Base-by-base conservation (phyloP, 1,284 basidiomycete genomes). In the Prillingera fragicola region DNA sequence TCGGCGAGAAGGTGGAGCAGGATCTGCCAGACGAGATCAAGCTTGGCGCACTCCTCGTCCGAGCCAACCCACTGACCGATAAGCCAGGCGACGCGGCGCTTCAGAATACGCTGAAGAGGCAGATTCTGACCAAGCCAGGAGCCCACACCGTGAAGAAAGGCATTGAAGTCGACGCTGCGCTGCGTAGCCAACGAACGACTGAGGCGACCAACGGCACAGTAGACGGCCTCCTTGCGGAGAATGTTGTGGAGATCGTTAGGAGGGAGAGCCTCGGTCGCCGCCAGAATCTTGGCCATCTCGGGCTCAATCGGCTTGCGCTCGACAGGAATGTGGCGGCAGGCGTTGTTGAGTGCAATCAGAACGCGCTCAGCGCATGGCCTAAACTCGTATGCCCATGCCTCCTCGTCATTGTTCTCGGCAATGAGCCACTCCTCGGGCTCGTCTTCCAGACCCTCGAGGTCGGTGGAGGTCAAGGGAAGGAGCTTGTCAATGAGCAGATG, bases 391-490 rank as follows among this genome's bases (percentile, higher is more conserved):
- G 87, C 82, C 89, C 89, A 94, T 23, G 88, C 87, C 48, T 83
- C 84, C 55, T 88, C 89, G 52, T 83, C 84, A 50, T 86, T 84
- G 26, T 58, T 59, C 69, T 91, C 87, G 2, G 79, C 65, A 48
- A 87, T 84, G 5, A 89, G 78, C 87, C 88, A 94, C 60, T 90
- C 86, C 70, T 94, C 89, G 0, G 88, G 87, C 67, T 90, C 86
- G 21, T 78, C 76, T 71, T 83, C 78, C 82, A 89, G 86, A 3
- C 74, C 77, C 52, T 87, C 80, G 5, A 92, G 75, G 65, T 92
- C 88, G 5, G 76, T 71, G 1, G 83, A 77, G 43, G 84, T 85
- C 25, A 92, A 74, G 4, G 86, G 86, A 61, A 94, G 82, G 59
- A 90, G 85, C 19, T 84, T 79, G 26, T 83, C 83, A 19, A 92